A percentile compares a stretch with the other conserved stretches of the same genome.
These are phyloP conservation scores for Scenedesmus sp. DNA, from an alignment of 163 green algal species.

Conservation along the genomic window DNA sequence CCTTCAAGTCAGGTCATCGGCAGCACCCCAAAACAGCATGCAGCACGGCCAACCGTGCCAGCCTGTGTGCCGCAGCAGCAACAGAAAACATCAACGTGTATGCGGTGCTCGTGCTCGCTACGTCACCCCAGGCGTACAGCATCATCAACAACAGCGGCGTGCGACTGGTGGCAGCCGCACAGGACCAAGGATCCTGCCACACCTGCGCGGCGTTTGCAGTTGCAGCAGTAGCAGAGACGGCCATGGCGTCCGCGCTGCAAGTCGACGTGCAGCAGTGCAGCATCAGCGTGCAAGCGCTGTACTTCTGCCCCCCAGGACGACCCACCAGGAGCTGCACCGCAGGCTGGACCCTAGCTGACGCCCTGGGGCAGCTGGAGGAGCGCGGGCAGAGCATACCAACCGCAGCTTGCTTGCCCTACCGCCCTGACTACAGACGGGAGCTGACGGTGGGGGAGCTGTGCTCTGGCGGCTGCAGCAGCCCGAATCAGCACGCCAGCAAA, in stretches of 20 bases:
- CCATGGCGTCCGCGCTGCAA: background rate
- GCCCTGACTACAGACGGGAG: background rate
- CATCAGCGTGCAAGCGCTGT: background rate
- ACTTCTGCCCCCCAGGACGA: background rate
- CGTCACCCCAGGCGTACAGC: background rate
- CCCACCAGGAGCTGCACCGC: background rate
- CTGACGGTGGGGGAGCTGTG: background rate
- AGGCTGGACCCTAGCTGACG: background rate
- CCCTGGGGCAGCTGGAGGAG: background rate
- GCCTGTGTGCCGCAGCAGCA: too few species aligned
- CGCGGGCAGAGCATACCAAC: background rate
- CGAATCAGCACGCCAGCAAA: background rate
- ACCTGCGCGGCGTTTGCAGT: constrained; percentile 6
- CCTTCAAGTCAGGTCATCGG: background rate
- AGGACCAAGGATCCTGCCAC: background rate
- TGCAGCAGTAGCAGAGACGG: background rate
- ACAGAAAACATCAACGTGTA: background rate
- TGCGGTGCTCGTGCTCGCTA: background rate
- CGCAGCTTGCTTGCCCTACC: background rate
- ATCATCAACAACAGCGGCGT: background rate
- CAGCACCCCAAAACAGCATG: background rate
- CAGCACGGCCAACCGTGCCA: background rate
- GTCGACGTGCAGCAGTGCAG: background rate
- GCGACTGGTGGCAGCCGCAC: background rate
- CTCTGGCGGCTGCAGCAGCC: background rate